These are phyloP conservation scores for Kodamaea neixiangensis DNA, from an alignment of 805 yeast genomes.

Conservation along the genomic window DNA sequence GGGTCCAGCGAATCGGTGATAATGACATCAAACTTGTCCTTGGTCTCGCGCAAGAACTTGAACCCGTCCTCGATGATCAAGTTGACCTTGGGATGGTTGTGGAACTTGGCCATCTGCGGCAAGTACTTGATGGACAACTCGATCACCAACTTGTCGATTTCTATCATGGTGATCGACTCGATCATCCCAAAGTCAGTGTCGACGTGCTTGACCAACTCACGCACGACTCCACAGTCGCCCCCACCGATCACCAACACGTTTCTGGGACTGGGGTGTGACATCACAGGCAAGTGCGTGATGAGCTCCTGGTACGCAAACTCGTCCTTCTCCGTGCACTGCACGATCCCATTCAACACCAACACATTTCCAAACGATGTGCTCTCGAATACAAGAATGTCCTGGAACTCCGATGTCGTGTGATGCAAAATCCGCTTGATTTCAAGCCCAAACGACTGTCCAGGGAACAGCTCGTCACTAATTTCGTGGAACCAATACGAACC, in stretches of 20 bases:
- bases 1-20: constrained; percentile 94
- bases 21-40: constrained; percentile 70
- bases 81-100: constrained; percentile 63
- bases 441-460: constrained; percentile 82
- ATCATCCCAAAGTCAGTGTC: constrained; percentile 43
- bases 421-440: constrained; percentile 65
- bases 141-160: constrained; percentile 84
- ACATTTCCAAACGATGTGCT: constrained; percentile 83
- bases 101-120: constrained; percentile 72
- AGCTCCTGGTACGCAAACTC: constrained; percentile 94
- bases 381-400: constrained; percentile 79
- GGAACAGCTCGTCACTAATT: constrained; percentile 66
- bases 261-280: constrained; percentile 74
- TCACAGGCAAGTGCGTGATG: constrained; percentile 81
- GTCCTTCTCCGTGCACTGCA: constrained; percentile 90
- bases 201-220: constrained; percentile 80
- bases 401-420: constrained; percentile 68
- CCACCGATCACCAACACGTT: constrained; percentile 89
- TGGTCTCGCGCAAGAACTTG: constrained; percentile 56
- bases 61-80: constrained; percentile 83
- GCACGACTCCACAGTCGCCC: constrained; percentile 92
- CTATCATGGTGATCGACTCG: constrained; percentile 75
- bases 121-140: constrained; percentile 67
- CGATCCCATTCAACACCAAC: constrained; percentile 82
- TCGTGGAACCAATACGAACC: constrained; percentile 74